phyloP scores from a whole-genome alignment of 495 filamentous ascomycete genomes.

The Halenospora varia region DNA sequence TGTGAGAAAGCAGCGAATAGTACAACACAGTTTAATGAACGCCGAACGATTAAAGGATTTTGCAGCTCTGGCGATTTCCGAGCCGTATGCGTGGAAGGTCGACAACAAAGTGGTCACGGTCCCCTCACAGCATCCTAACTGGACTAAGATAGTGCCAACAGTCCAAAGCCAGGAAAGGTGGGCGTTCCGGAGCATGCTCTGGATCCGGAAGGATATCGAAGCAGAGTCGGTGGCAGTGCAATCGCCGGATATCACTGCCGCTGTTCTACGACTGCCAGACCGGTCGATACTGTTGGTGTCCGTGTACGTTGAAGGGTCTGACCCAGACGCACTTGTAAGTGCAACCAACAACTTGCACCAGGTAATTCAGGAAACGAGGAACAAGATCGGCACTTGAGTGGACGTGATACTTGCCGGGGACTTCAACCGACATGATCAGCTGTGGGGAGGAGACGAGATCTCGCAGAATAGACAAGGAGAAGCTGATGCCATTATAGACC shows the following conservation, averaged over 20 bases:
- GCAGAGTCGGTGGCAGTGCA: constrained; percentile 25
- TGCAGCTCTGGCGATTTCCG: constrained; percentile 25
- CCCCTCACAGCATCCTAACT: constrained; percentile 29
- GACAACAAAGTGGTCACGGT: constrained; percentile 22
- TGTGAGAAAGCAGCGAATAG: constrained; percentile 27
- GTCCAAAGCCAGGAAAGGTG: constrained; percentile 20
- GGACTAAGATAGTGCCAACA: constrained; percentile 28
- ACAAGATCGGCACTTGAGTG: constrained; percentile 8
- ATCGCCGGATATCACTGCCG: constrained; percentile 29
- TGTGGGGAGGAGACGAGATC: constrained; percentile 36
- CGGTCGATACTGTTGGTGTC: constrained; percentile 14
- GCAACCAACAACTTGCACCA: neutral
- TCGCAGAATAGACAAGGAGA: constrained; percentile 28
- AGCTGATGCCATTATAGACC: constrained; percentile 32
- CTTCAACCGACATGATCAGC: constrained; percentile 34
- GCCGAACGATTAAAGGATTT: constrained; percentile 18
- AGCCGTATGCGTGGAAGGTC: constrained; percentile 28
- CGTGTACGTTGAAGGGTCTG: constrained; percentile 25
- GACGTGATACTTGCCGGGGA: constrained; percentile 29
- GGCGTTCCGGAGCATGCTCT: constrained; percentile 32
- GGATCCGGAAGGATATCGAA: constrained; percentile 28
- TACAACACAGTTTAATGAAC: constrained; percentile 31
- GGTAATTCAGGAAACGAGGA: constrained; percentile 8
- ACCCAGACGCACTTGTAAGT: constrained; percentile 1
- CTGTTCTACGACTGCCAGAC: constrained; percentile 7